These are phyloP conservation scores for Dioscorea cayenensis DNA, from an alignment of 116 monocot genomes.

Conservation along the genomic window DNA sequence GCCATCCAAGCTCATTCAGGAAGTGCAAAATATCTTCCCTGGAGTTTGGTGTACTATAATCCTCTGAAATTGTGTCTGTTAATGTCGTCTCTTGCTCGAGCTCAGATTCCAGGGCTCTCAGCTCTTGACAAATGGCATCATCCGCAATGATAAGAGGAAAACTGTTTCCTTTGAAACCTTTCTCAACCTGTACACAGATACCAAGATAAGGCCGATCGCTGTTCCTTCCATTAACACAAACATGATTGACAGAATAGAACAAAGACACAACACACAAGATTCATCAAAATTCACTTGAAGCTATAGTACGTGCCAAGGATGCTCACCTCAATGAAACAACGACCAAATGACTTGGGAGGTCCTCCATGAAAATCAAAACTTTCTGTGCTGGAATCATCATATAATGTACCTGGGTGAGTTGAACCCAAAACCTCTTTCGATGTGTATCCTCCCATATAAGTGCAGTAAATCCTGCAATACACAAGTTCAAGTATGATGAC, in stretches of 20 bases:
- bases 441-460: slow-evolving; percentile 70
- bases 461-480: slow-evolving; percentile 74
- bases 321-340: slow-evolving; percentile 82
- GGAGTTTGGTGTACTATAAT: slow-evolving; percentile 27
- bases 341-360: slow-evolving; percentile 47
- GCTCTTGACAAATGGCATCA: slow-evolving; percentile 65
- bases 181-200: slow-evolving; percentile 66
- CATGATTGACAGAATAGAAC: not conserved
- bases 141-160: slow-evolving; percentile 89
- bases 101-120: slow-evolving; percentile 69
- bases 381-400: slow-evolving; percentile 71
- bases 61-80: slow-evolving; percentile 22
- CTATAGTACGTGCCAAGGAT: not conserved
- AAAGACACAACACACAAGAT: not conserved
- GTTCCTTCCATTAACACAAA: not conserved
- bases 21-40: slow-evolving; percentile 74
- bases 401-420: slow-evolving; percentile 57
- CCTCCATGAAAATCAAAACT: slow-evolving; percentile 67
- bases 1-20: slow-evolving; percentile 93
- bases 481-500: not conserved
- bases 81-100: slow-evolving; percentile 37
- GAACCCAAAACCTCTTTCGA: slow-evolving; percentile 79
- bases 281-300: too few relatives aligned
- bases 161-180: slow-evolving; percentile 89
- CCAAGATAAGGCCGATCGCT: not conserved